A percentile compares a stretch with the other conserved stretches of the same genome.
These are phyloP conservation scores for Pouteria glomerata DNA, from an alignment of 148 eudicot species.

Conservation along the genomic window DNA sequence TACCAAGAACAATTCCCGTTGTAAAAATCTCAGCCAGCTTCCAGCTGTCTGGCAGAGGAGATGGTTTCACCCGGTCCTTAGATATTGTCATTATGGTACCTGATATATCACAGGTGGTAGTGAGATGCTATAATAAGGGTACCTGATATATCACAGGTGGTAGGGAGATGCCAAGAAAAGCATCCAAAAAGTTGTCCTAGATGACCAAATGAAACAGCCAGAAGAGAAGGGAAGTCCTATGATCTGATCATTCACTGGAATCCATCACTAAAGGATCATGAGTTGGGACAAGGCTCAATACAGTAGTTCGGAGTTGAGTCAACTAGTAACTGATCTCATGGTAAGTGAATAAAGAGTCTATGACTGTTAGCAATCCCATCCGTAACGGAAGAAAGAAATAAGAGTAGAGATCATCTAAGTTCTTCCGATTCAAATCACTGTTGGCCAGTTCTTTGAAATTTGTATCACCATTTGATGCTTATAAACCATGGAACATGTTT, in stretches of 20 bases:
- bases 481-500: neutral
- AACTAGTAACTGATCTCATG: too few species aligned
- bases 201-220: neutral
- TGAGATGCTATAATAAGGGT: too few species aligned
- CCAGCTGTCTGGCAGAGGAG: conserved; percentile 99
- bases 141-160: conserved; percentile 40
- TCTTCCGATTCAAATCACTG: neutral
- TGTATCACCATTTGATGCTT: neutral
- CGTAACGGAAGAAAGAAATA: too few species aligned
- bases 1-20: conserved; percentile 85
- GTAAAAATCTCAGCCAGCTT: conserved; percentile 90
- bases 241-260: neutral
- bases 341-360: too few species aligned
- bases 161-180: conserved; percentile 7
- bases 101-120: conserved; percentile 23
- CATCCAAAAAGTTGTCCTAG: neutral
- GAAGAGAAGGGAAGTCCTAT: neutral
- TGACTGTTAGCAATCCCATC: too few species aligned
- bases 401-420: neutral
- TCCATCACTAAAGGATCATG: too few species aligned
- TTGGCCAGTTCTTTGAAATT: neutral
- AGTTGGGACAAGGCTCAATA: too few species aligned
- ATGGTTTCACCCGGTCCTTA: conserved; percentile 96
- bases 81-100: conserved; percentile 99
- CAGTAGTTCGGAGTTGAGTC: too few species aligned